Conservation (phyloP, 305 asterid species). For the Fraxinus dipetala region DNA sequence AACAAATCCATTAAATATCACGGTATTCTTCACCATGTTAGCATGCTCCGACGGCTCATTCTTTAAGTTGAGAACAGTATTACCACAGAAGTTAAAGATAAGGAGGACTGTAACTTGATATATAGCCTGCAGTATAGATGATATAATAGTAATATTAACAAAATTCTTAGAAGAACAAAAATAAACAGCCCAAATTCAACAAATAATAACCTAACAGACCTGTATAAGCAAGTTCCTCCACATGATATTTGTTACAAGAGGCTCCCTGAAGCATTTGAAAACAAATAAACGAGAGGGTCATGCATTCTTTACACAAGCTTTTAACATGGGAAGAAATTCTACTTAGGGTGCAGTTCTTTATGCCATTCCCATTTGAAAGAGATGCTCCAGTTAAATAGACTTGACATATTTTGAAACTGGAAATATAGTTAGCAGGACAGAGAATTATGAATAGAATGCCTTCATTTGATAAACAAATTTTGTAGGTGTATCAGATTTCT, state of each 20-base stretch:
- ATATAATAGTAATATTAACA: not conserved
- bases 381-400: not conserved
- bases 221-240: constrained; percentile 92
- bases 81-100: constrained; percentile 60
- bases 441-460: not conserved
- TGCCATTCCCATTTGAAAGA: not conserved
- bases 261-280: constrained; percentile 57
- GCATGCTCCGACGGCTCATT: constrained; percentile 42
- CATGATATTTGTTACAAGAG: constrained; percentile 91
- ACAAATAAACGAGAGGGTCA: constrained; percentile 9
- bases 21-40: constrained; percentile 69
- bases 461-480: too few species aligned
- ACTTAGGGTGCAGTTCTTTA: not conserved
- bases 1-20: constrained; percentile 78
- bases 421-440: not conserved
- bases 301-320: constrained; percentile 7
- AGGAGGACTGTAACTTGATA: constrained; percentile 83
- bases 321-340: not conserved
- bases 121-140: constrained; percentile 48
- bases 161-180: not conserved
- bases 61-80: constrained; percentile 53
- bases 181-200: constrained; percentile 12
- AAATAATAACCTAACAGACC: constrained; percentile 36
- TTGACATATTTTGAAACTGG: not conserved
- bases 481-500: not conserved